A percentile compares a stretch with the other conserved stretches of the same genome.
phyloP scores from a whole-genome alignment of 306 rosid species.

The Rubus parviflorus region DNA sequence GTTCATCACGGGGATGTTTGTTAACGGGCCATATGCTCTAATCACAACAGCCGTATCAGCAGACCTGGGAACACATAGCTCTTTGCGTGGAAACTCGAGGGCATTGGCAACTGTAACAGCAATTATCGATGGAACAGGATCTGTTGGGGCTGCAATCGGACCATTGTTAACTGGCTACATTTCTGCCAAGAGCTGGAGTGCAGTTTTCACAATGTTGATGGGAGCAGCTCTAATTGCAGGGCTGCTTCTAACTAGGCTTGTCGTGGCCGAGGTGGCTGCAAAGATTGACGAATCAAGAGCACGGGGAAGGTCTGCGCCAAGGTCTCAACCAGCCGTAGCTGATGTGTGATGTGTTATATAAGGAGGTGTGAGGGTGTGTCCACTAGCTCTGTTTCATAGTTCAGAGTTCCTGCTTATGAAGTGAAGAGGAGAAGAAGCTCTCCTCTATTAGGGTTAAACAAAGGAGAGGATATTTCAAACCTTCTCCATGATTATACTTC shows the following conservation, averaged over 20 bases:
- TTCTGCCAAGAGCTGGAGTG: conserved; percentile 79
- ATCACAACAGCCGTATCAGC: conserved; percentile 98
- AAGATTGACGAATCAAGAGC: conserved; percentile 71
- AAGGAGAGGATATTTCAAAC: conserved; percentile 38
- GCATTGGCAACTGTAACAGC: conserved; percentile 97
- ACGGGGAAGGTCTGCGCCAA: conserved; percentile 31
- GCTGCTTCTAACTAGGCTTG: conserved; percentile 80
- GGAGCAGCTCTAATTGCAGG: conserved; percentile 86
- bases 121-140: conserved; percentile 95
- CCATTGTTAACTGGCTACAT: conserved; percentile 88
- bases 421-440: conserved; percentile 2
- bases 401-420: conserved; percentile 1
- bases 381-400: conserved; percentile 30
- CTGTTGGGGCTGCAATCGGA: conserved; percentile 95
- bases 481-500: conserved; percentile 27
- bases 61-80: conserved; percentile 94
- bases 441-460: conserved; percentile 7
- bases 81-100: conserved; percentile 76
- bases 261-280: conserved; percentile 66
- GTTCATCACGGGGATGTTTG: conserved; percentile 93
- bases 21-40: conserved; percentile 95
- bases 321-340: conserved; percentile 24
- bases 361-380: neutral
- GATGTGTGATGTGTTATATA: conserved; percentile 37
- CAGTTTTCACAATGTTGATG: conserved; percentile 92